Conservation (phyloP, 2,329 filamentous ascomycete genomes). For the Periconia digitata region DNA sequence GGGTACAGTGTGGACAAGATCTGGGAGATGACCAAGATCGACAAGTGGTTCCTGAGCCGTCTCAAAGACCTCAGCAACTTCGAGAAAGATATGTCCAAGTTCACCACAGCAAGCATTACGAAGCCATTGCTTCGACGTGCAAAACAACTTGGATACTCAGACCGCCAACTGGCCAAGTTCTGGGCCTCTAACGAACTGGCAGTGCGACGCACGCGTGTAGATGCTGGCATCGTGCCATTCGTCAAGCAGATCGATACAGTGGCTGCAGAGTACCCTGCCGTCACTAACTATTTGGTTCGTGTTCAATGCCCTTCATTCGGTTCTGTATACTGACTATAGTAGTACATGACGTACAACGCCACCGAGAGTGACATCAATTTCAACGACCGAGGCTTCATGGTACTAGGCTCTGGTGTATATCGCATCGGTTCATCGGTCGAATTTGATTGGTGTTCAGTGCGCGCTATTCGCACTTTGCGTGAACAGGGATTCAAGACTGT, state of each 20-base stretch:
- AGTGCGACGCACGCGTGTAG: conserved; percentile 79
- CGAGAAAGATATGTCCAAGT: conserved; percentile 73
- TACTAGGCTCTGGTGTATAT: conserved; percentile 93
- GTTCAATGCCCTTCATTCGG: background rate
- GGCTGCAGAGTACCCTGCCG: conserved; percentile 91
- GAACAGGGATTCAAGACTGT: conserved; percentile 87
- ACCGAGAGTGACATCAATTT: conserved; percentile 82
- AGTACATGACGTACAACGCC: conserved; percentile 75
- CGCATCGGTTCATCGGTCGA: conserved; percentile 97
- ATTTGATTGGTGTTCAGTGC: conserved; percentile 98
- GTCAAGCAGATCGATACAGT: conserved; percentile 99
- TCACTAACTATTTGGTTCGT: conserved; percentile 78
- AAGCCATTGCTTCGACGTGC: conserved; percentile 73
- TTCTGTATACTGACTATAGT: background rate
- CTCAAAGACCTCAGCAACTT: conserved; percentile 92
- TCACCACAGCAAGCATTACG: conserved; percentile 66
- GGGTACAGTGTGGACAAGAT: conserved; percentile 96
- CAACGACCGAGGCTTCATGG: conserved; percentile 91
- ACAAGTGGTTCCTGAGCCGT: conserved; percentile 96
- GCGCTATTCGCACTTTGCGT: conserved; percentile 87
- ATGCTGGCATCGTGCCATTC: conserved; percentile 80
- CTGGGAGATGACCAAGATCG: conserved; percentile 97
- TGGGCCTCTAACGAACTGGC: conserved; percentile 93
- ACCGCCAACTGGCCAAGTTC: conserved; percentile 91
- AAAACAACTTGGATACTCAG: conserved; percentile 92